Evolutionary conservation across 192 early-diverging fungal genomes (phyloP).

Genomic region (Umbelopsis sp.): DNA sequence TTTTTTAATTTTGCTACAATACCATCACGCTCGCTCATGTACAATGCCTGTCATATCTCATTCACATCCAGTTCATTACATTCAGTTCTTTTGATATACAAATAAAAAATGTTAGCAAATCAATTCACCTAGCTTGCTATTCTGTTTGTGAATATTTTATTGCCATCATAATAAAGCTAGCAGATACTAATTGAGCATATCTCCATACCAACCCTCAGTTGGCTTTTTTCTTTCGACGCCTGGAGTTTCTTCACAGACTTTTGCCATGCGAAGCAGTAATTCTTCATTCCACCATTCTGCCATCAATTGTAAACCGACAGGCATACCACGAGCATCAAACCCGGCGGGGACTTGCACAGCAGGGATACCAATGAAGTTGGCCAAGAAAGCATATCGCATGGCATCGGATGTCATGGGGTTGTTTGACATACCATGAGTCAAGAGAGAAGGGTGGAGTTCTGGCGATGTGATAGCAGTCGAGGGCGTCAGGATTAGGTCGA

Average conservation of each 20-base stretch:
- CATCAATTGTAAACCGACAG: constrained; percentile 71
- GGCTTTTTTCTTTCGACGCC: constrained; percentile 42
- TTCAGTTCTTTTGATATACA: too few relatives aligned
- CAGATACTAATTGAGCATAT: not conserved
- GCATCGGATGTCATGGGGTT: constrained; percentile 48
- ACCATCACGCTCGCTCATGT: constrained; percentile 22
- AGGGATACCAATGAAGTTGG: constrained; percentile 69
- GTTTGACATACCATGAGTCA: constrained; percentile 56
- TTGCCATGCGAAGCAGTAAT: constrained; percentile 60
- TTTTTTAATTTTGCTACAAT: constrained; percentile 1
- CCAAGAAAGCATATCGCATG: constrained; percentile 65
- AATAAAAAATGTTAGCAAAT: too few relatives aligned
- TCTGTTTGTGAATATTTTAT: too few relatives aligned
- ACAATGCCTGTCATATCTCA: constrained; percentile 10
- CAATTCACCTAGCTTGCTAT: too few relatives aligned
- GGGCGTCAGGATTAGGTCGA: constrained; percentile 70
- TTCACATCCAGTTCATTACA: constrained; percentile 2
- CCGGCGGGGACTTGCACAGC: constrained; percentile 65
- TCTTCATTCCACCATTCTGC: constrained; percentile 73
- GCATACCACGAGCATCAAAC: constrained; percentile 53
- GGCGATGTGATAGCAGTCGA: constrained; percentile 61
- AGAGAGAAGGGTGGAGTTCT: constrained; percentile 45
- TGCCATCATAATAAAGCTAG: too few relatives aligned
- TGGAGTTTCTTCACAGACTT: constrained; percentile 51
- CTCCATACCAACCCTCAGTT: constrained; percentile 18